phyloP scores from a whole-genome alignment of 768 basidiomycete genomes.

The Pulveroboletus sp. region DNA sequence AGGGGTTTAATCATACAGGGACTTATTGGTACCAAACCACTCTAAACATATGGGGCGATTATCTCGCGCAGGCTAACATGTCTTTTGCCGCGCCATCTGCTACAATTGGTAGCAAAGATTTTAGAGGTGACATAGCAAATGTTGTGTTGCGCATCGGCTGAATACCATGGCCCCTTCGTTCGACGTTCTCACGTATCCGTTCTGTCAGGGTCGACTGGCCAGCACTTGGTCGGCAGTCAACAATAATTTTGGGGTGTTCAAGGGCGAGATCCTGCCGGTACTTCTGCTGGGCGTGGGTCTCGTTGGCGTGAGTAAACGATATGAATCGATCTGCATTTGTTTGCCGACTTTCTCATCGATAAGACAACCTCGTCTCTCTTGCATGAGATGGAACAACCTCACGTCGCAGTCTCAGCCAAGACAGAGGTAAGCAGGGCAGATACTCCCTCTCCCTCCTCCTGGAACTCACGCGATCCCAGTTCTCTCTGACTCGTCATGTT shows the following conservation, averaged over 20 bases:
- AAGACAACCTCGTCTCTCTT: neutral
- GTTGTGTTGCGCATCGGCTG: conserved; percentile 23
- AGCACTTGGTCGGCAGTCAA: neutral
- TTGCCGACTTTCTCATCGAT: neutral
- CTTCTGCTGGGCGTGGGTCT: neutral
- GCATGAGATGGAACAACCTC: neutral
- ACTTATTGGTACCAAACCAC: conserved; percentile 34
- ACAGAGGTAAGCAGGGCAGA: neutral
- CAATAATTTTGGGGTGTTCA: neutral
- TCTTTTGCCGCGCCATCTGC: conserved; percentile 40
- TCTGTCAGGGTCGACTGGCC: neutral
- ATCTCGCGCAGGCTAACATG: conserved; percentile 37
- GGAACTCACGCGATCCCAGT: neutral
- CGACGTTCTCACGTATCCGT: neutral
- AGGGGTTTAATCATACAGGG: conserved; percentile 13
- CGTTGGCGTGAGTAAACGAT: neutral
- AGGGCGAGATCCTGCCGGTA: neutral
- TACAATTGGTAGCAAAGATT: conserved; percentile 33
- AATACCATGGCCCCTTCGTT: neutral
- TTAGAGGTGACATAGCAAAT: conserved; percentile 32
- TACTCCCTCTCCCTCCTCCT: neutral
- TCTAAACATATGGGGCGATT: conserved; percentile 38
- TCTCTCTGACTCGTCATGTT: neutral
- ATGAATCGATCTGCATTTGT: neutral
- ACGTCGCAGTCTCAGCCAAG: neutral